Percentiles rank a stretch among this genome's conserved stretches.
Conservation (phyloP, 2,329 filamentous ascomycete genomes). For the Ophiostoma novo-ulmi region DNA sequence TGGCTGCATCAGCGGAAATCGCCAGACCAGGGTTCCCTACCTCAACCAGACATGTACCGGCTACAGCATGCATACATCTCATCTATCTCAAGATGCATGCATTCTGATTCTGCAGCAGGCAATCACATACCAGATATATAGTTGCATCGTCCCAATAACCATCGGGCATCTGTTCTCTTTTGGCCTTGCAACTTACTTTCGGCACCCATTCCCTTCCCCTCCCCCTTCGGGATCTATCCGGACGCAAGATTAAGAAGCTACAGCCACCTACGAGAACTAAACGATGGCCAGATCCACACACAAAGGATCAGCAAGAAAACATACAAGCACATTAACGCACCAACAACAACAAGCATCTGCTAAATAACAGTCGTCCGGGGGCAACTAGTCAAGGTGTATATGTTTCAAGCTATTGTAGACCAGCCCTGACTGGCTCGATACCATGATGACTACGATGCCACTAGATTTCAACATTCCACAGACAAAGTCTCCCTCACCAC, state of each 20-base stretch:
- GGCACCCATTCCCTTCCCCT: neutral
- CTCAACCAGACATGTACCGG: neutral
- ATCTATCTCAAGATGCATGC: neutral
- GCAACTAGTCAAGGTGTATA: neutral
- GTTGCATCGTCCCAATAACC: neutral
- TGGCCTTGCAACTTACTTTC: neutral
- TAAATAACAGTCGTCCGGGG: neutral
- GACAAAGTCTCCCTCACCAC: neutral
- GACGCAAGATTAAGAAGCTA: neutral
- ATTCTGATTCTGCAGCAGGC: neutral
- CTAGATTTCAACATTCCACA: neutral
- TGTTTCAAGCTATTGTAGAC: neutral
- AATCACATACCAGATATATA: neutral
- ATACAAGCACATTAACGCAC: neutral
- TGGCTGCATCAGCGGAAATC: neutral
- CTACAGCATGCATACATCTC: neutral
- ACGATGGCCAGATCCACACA: neutral
- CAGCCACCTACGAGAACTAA: neutral
- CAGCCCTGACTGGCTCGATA: neutral
- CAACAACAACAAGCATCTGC: neutral
- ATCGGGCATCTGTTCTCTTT: neutral
- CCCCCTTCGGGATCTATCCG: neutral
- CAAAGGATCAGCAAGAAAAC: neutral
- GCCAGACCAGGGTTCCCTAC: neutral
- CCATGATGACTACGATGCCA: neutral